Conservation (phyloP, 345 rosid genomes). For the Euphorbia lathyris region DNA sequence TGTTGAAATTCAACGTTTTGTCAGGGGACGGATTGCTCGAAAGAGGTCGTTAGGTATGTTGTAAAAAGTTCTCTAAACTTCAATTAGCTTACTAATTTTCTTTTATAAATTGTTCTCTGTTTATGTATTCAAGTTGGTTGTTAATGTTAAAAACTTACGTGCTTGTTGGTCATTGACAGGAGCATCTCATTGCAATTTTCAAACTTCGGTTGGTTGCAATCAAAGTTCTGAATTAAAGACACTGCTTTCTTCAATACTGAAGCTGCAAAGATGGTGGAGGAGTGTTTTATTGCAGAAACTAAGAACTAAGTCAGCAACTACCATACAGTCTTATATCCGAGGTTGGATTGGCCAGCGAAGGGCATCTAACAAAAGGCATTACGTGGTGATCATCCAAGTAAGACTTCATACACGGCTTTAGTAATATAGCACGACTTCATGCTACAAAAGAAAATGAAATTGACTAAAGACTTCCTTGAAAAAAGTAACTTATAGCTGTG, state of each 20-base stretch:
- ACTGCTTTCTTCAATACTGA: constrained; percentile 41
- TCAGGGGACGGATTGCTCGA: constrained; percentile 49
- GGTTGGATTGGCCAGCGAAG: constrained; percentile 55
- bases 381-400: constrained; percentile 65
- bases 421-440: too few relatives aligned
- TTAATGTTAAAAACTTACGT: constrained; percentile 5
- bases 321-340: constrained; percentile 57
- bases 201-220: constrained; percentile 20
- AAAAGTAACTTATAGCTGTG: background rate
- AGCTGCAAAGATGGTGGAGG: constrained; percentile 92
- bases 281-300: constrained; percentile 36
- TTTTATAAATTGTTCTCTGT: background rate
- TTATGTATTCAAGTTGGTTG: constrained; percentile 10
- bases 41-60: constrained; percentile 73
- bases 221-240: constrained; percentile 29
- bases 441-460: too few relatives aligned
- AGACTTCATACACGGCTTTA: constrained; percentile 13
- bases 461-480: too few relatives aligned
- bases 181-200: constrained; percentile 29
- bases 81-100: too few relatives aligned
- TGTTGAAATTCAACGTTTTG: constrained; percentile 49
- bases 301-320: constrained; percentile 46
- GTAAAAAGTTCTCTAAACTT: too few relatives aligned
- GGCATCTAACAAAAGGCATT: constrained; percentile 40
- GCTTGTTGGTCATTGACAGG: constrained; percentile 37